phyloP scores from a whole-genome alignment of 1,284 basidiomycete genomes.

The Fistulinella cinereoalba region DNA sequence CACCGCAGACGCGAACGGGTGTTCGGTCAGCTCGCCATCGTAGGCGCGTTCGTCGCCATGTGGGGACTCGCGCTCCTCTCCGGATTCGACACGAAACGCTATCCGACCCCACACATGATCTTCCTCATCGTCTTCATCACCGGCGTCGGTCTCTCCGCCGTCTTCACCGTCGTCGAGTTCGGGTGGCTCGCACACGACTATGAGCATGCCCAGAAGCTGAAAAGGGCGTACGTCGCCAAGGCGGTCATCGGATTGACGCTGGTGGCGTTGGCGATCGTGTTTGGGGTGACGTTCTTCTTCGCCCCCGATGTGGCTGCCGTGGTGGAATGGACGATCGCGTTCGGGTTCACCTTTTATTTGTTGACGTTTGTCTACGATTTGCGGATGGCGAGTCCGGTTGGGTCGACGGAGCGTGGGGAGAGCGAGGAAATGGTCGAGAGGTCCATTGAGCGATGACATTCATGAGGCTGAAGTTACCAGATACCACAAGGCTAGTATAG shows the following conservation, averaged over 20 bases:
- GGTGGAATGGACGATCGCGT: conserved; percentile 70
- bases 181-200: conserved; percentile 63
- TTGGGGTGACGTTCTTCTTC: conserved; percentile 50
- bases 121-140: conserved; percentile 66
- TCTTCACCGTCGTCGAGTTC: conserved; percentile 72
- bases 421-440: conserved; percentile 5
- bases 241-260: conserved; percentile 55
- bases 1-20: conserved; percentile 56
- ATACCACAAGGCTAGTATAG: no score
- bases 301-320: conserved; percentile 53
- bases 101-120: conserved; percentile 47
- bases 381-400: conserved; percentile 46
- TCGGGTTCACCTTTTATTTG: conserved; percentile 69
- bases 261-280: conserved; percentile 59
- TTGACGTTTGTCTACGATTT: conserved; percentile 68
- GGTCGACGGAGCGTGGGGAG: background rate
- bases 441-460: background rate
- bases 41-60: conserved; percentile 60
- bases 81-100: conserved; percentile 61
- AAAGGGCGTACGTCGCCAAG: conserved; percentile 59
- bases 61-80: conserved; percentile 57
- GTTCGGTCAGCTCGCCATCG: conserved; percentile 53
- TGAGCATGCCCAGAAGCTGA: conserved; percentile 43
- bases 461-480: no score
- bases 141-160: conserved; percentile 62